Evolutionary conservation across 768 basidiomycete species (phyloP).

Genomic region (Crassisporium funariophilum): DNA sequence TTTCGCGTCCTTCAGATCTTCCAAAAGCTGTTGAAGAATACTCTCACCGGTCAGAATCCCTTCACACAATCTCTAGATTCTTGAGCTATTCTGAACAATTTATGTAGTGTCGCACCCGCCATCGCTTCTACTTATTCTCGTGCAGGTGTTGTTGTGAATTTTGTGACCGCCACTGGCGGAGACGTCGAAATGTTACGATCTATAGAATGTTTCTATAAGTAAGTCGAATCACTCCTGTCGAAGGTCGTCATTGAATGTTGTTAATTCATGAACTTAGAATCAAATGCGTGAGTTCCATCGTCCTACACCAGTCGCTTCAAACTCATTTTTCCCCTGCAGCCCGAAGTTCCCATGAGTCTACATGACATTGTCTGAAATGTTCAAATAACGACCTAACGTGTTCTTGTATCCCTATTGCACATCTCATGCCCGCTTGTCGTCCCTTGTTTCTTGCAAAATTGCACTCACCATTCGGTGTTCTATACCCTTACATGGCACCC

Average conservation of each 20-base stretch:
- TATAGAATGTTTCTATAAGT: conserved; percentile 99
- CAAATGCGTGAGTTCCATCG: conserved; percentile 75
- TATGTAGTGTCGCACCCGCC: conserved; percentile 76
- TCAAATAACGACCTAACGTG: conserved; percentile 53
- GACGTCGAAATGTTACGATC: conserved; percentile 98
- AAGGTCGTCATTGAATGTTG: conserved; percentile 3
- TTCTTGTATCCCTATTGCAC: conserved; percentile 86
- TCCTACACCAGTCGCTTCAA: conserved; percentile 11
- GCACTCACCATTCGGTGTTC: conserved; percentile 60
- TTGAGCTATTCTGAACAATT: conserved; percentile 9
- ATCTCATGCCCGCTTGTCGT: conserved; percentile 39
- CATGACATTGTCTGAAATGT: conserved; percentile 80
- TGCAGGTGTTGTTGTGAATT: conserved; percentile 92
- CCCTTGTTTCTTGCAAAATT: conserved; percentile 43
- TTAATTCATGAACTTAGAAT: conserved; percentile 51
- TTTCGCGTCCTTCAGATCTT: conserved; percentile 56
- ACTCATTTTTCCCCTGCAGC: conserved; percentile 46
- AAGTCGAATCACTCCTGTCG: conserved; percentile 13
- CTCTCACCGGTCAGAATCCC: conserved; percentile 73
- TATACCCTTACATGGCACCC: conserved; percentile 68
- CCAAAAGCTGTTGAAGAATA: conserved; percentile 98
- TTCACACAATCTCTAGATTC: background rate
- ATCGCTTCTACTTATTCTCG: conserved; percentile 84
- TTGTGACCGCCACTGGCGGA: conserved; percentile 95
- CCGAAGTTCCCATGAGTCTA: conserved; percentile 89